Evolutionary conservation across 2,329 filamentous ascomycete species (phyloP).

Genomic region (Pseudophaeomoniella oleicola): DNA sequence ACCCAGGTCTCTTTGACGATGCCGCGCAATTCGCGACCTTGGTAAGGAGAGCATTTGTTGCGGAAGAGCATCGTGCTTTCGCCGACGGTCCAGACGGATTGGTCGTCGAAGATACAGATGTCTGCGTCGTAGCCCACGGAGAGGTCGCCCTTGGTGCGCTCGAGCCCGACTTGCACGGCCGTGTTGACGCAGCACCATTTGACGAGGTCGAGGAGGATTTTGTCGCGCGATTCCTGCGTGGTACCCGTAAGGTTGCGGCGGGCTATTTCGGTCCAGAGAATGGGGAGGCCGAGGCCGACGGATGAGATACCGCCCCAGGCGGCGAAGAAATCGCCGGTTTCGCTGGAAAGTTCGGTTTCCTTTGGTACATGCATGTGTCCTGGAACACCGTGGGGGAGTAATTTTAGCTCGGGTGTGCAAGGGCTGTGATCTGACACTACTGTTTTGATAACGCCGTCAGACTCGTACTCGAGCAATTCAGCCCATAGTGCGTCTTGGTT

Average conservation of each 20-base stretch:
- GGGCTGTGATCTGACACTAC: conserved; percentile 93
- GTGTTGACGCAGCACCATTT: conserved; percentile 77
- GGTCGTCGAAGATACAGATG: conserved; percentile 81
- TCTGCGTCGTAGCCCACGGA: conserved; percentile 76
- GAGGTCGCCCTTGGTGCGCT: conserved; percentile 68
- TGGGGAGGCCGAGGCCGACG: conserved; percentile 81
- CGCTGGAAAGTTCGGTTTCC: conserved; percentile 14
- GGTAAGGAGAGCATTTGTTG: conserved; percentile 84
- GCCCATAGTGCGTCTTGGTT: conserved; percentile 83
- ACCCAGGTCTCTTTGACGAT: conserved; percentile 78
- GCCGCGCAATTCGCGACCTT: conserved; percentile 63
- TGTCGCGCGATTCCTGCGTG: conserved; percentile 16
- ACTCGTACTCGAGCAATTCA: conserved; percentile 48
- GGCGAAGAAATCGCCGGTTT: conserved; percentile 71
- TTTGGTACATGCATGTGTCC: conserved; percentile 22
- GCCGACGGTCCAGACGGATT: conserved; percentile 59
- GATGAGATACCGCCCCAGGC: conserved; percentile 95
- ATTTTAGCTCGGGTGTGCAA: conserved; percentile 87
- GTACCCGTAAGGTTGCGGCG: conserved; percentile 39
- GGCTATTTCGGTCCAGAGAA: conserved; percentile 66
- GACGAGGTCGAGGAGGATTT: conserved; percentile 61
- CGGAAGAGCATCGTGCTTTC: conserved; percentile 80
- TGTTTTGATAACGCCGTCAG: conserved; percentile 72
- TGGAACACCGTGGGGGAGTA: conserved; percentile 59
- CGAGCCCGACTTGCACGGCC: conserved; percentile 72